Evolutionary conservation across 2,329 filamentous ascomycete genomes (phyloP).

Genomic region (Penicillium expansum): DNA sequence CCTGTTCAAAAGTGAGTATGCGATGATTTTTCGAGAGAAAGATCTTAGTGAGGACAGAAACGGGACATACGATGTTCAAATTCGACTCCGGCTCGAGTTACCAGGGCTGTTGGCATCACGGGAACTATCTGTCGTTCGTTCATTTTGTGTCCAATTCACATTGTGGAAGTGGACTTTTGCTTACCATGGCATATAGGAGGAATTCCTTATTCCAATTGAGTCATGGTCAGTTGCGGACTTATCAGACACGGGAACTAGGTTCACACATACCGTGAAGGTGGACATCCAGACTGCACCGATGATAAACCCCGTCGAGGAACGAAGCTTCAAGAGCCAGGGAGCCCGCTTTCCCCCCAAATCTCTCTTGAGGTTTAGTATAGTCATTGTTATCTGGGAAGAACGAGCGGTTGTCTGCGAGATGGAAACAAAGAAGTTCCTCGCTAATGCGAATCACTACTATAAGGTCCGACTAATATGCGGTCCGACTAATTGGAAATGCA

Average conservation of each 20-base stretch:
- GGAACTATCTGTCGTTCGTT: slow-evolving; percentile 28
- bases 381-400: not conserved
- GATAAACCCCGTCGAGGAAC: slow-evolving; percentile 61
- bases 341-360: slow-evolving; percentile 2
- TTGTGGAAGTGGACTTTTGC: not conserved
- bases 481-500: not conserved
- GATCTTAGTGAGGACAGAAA: not conserved
- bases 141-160: not conserved
- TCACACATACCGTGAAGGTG: slow-evolving; percentile 28
- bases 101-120: slow-evolving; percentile 29
- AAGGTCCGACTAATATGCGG: not conserved
- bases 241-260: not conserved
- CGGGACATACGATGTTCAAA: slow-evolving; percentile 26
- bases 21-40: no score
- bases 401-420: not conserved
- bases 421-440: not conserved
- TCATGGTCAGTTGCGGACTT: not conserved
- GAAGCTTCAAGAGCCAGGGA: slow-evolving; percentile 45
- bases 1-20: slow-evolving; percentile 13
- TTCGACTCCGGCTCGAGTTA: slow-evolving; percentile 24
- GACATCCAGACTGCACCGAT: slow-evolving; percentile 52
- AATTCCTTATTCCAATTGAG: slow-evolving; percentile 21
- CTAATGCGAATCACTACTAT: not conserved
- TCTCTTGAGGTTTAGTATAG: not conserved
- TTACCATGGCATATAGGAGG: slow-evolving; percentile 33